These are phyloP conservation scores for Amylostereum areolatum DNA, from an alignment of 1,284 basidiomycete genomes.

Conservation along the genomic window DNA sequence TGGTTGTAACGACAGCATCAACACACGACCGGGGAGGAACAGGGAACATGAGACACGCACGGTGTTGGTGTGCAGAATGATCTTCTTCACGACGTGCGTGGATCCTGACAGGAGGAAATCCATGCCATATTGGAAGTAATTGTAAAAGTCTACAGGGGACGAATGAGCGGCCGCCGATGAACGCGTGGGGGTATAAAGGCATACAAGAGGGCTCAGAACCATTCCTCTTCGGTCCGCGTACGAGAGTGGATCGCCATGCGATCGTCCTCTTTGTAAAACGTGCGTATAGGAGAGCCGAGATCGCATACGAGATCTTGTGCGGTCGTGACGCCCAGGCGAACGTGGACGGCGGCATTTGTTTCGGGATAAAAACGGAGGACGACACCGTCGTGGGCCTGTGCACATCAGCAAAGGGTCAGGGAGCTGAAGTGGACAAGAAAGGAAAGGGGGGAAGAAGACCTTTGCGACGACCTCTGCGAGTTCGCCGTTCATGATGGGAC, in stretches of 20 bases:
- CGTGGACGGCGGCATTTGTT: constrained; percentile 42
- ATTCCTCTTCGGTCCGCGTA: constrained; percentile 29
- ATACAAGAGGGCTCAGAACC: constrained; percentile 30
- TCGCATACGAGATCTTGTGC: constrained; percentile 77
- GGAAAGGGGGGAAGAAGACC: constrained; percentile 28
- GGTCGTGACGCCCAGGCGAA: constrained; percentile 75
- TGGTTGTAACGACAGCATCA: constrained; percentile 22
- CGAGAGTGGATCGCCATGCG: constrained; percentile 76
- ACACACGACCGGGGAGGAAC: background rate
- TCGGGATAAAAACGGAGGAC: constrained; percentile 61
- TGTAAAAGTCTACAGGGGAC: constrained; percentile 69
- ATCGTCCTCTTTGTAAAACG: constrained; percentile 84
- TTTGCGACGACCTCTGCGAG: constrained; percentile 61
- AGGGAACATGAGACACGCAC: constrained; percentile 31
- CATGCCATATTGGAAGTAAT: constrained; percentile 85
- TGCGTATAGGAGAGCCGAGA: constrained; percentile 71
- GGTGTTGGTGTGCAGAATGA: constrained; percentile 80
- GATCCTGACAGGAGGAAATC: constrained; percentile 76
- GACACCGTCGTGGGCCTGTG: constrained; percentile 65
- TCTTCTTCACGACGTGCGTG: constrained; percentile 74
- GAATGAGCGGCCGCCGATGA: background rate
- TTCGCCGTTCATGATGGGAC: constrained; percentile 64
- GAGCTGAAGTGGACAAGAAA: constrained; percentile 2
- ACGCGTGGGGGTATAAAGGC: constrained; percentile 1
- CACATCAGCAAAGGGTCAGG: constrained; percentile 1